Conservation (phyloP, 2,329 filamentous ascomycete species). For the Pseudogymnoascus sp. region DNA sequence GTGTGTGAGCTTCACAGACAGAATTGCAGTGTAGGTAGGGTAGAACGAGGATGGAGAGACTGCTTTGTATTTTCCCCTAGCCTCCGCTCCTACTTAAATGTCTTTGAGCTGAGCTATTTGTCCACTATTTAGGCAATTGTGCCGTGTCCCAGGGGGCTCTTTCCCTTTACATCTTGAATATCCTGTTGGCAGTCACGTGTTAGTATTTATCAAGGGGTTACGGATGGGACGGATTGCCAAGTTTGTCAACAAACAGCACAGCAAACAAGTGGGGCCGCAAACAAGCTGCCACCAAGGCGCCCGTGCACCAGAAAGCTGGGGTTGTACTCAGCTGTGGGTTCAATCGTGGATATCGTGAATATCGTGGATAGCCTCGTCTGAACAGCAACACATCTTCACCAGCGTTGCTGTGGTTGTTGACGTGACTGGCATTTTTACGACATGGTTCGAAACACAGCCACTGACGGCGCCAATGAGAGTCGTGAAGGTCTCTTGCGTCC, state of each 20-base stretch:
- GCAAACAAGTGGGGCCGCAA: background rate
- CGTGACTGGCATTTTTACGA: background rate
- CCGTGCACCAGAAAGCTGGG: background rate
- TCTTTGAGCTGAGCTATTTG: background rate
- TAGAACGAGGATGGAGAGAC: background rate
- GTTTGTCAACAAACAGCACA: background rate
- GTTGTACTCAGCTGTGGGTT: background rate
- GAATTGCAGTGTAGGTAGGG: background rate
- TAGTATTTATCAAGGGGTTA: background rate
- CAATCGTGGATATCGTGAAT: background rate
- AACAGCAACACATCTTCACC: background rate
- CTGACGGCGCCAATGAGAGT: slow-evolving; percentile 18
- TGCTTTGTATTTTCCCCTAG: background rate
- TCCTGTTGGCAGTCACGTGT: background rate
- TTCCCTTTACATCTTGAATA: background rate
- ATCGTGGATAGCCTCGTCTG: background rate
- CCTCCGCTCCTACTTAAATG: background rate
- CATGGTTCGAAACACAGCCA: background rate
- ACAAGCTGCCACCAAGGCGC: background rate
- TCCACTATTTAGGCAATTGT: background rate
- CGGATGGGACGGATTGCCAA: background rate
- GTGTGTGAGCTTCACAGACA: background rate
- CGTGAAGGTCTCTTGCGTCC: slow-evolving; percentile 29
- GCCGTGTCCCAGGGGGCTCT: background rate
- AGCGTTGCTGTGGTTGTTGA: background rate